Percentiles rank a stretch among this genome's conserved stretches.
phyloP scores from a whole-genome alignment of 2,329 filamentous ascomycete genomes.

The Alternaria brassicicola region DNA sequence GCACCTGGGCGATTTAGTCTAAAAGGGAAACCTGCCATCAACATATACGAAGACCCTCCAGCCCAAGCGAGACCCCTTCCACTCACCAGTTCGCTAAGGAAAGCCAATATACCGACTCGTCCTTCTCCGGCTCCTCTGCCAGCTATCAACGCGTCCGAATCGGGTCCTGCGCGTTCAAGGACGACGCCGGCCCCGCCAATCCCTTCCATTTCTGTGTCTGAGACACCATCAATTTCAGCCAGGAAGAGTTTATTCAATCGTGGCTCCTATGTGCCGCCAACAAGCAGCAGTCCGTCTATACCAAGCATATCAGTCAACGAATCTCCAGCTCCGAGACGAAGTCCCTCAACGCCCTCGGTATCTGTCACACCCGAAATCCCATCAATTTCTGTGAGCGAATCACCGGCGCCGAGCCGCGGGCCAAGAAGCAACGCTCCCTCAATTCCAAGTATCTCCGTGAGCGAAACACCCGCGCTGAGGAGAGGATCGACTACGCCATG shows the following conservation, averaged over 20 bases:
- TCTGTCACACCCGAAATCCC: conserved; percentile 34
- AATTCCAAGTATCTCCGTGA: conserved; percentile 10
- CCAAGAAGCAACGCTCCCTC: conserved; percentile 12
- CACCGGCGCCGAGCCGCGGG: conserved; percentile 15
- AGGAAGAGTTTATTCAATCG: conserved; percentile 21
- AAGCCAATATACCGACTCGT: conserved; percentile 36
- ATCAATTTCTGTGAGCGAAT: conserved; percentile 37
- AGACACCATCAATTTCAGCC: conserved; percentile 35
- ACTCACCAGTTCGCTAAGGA: conserved; percentile 29
- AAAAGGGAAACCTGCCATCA: conserved; percentile 29
- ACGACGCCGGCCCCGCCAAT: conserved; percentile 29
- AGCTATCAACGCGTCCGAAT: conserved; percentile 60
- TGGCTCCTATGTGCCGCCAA: conserved; percentile 22
- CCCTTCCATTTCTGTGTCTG: conserved; percentile 28
- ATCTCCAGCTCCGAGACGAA: conserved; percentile 16
- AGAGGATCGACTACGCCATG: conserved; percentile 17
- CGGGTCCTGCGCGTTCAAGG: conserved; percentile 34
- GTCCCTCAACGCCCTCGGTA: conserved; percentile 16
- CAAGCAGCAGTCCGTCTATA: conserved; percentile 27
- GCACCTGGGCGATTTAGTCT: conserved; percentile 28
- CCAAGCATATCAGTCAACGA: conserved; percentile 35
- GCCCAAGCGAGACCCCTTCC: conserved; percentile 36
- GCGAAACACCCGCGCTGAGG: conserved; percentile 23
- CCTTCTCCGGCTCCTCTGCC: conserved; percentile 35
- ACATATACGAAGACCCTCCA: conserved; percentile 38